Percentiles rank a stretch among this genome's conserved stretches.
Evolutionary conservation across 257 asterid genomes (phyloP).

Genomic region (Solanum etuberosum): DNA sequence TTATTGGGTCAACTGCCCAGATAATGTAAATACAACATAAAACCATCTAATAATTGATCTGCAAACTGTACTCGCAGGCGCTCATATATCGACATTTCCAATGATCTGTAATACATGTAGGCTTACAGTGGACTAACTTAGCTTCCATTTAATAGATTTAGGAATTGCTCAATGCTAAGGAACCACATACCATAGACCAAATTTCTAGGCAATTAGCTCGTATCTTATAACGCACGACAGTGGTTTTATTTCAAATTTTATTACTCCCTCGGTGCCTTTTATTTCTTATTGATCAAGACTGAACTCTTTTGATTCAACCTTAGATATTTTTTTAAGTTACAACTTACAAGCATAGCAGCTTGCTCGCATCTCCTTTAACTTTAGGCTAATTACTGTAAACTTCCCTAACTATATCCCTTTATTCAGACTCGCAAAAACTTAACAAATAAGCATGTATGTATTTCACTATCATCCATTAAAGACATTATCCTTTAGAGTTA

Average conservation of each 20-base stretch:
- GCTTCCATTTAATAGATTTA: not conserved
- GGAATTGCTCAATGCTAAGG: not conserved
- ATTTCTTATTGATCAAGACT: not conserved
- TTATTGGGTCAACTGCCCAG: not conserved
- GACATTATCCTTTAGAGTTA: not conserved
- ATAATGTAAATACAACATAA: not conserved
- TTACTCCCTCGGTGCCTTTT: not conserved
- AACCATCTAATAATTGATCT: not conserved
- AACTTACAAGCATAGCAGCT: not conserved
- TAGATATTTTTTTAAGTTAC: not conserved
- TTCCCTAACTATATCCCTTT: not conserved
- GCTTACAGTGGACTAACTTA: not conserved
- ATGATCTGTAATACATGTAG: not conserved
- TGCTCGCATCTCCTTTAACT: not conserved
- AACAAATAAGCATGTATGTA: not conserved
- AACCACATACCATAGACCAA: not conserved
- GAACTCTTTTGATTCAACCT: not conserved
- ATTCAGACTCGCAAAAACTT: not conserved
- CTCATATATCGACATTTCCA: not conserved
- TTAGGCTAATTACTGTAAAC: not conserved
- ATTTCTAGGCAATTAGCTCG: not conserved
- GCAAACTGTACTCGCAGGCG: not conserved
- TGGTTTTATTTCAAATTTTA: not conserved
- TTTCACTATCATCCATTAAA: not conserved
- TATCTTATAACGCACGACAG: not conserved